Conservation (phyloP, 805 yeast species). For the Torulaspora microellipsoides region DNA sequence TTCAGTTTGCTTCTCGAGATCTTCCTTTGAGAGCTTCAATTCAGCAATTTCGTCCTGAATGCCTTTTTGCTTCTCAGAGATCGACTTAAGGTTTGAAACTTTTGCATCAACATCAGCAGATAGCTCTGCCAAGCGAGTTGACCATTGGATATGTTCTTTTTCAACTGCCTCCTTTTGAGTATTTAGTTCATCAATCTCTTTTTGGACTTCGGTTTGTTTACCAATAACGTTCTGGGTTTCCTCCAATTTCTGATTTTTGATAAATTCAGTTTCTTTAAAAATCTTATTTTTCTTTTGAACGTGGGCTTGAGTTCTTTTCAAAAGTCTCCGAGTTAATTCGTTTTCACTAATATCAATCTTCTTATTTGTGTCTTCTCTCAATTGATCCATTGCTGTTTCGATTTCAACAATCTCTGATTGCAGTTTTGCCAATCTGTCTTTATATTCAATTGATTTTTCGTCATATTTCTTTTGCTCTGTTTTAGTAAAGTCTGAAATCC, state of each 20-base stretch:
- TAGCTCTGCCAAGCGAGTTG: constrained; percentile 19
- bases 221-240: constrained; percentile 23
- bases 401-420: constrained; percentile 21
- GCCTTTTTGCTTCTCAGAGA: constrained; percentile 18
- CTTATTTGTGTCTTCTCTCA: constrained; percentile 21
- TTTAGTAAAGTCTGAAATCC: constrained; percentile 16
- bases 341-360: constrained; percentile 26
- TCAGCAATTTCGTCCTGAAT: constrained; percentile 20
- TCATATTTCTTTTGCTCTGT: constrained; percentile 18
- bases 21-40: constrained; percentile 15
- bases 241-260: constrained; percentile 24
- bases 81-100: constrained; percentile 22
- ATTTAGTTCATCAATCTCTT: constrained; percentile 26
- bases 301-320: constrained; percentile 22
- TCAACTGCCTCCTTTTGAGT: constrained; percentile 17
- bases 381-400: constrained; percentile 21
- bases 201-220: constrained; percentile 23
- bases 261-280: constrained; percentile 26
- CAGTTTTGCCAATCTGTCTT: constrained; percentile 17
- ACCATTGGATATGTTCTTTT: constrained; percentile 21
- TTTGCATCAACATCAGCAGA: constrained; percentile 29
- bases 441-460: constrained; percentile 19
- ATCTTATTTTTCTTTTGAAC: constrained; percentile 22
- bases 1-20: constrained; percentile 20
- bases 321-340: constrained; percentile 19